Percentiles rank a stretch among this genome's conserved stretches.
Conservation (phyloP, 2,329 filamentous ascomycete genomes). For the Aspergillus ochraceoroseus region DNA sequence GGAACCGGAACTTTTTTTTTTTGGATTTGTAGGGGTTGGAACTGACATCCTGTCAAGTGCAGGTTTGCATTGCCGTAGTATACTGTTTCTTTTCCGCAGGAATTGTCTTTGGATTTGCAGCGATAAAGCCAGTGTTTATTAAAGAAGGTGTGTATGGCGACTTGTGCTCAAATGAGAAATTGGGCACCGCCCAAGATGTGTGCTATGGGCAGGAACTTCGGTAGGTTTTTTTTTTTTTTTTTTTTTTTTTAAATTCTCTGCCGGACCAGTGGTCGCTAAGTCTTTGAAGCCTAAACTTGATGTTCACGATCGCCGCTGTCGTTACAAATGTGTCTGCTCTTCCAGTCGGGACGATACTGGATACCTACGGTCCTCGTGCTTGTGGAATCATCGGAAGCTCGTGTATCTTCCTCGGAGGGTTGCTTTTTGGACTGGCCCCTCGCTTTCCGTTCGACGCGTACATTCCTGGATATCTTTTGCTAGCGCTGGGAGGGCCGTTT, state of each 20-base stretch:
- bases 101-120: conserved; percentile 77
- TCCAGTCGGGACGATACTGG: conserved; percentile 78
- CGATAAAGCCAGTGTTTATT: conserved; percentile 74
- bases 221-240: conserved; percentile 26
- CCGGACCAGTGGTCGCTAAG: conserved; percentile 7
- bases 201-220: conserved; percentile 57
- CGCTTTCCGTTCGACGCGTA: conserved; percentile 67
- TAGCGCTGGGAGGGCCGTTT: conserved; percentile 74
- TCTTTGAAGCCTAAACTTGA: conserved; percentile 64
- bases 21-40: background rate
- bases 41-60: conserved; percentile 47
- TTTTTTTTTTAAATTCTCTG: too few relatives aligned
- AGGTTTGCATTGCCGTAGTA: conserved; percentile 63
- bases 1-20: too few relatives aligned
- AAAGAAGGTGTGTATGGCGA: conserved; percentile 67
- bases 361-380: conserved; percentile 72
- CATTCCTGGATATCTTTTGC: conserved; percentile 66
- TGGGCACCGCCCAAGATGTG: conserved; percentile 47
- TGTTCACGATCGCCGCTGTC: conserved; percentile 88
- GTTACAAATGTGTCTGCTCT: conserved; percentile 82
- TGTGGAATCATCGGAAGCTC: conserved; percentile 67
- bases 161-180: conserved; percentile 54
- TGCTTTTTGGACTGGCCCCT: conserved; percentile 65
- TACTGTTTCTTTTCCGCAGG: conserved; percentile 76
- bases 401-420: conserved; percentile 64